A percentile compares a stretch with the other conserved stretches of the same genome.
Evolutionary conservation across 176 grass and related monocot genomes (phyloP).

Genomic region (Musa itinerans): DNA sequence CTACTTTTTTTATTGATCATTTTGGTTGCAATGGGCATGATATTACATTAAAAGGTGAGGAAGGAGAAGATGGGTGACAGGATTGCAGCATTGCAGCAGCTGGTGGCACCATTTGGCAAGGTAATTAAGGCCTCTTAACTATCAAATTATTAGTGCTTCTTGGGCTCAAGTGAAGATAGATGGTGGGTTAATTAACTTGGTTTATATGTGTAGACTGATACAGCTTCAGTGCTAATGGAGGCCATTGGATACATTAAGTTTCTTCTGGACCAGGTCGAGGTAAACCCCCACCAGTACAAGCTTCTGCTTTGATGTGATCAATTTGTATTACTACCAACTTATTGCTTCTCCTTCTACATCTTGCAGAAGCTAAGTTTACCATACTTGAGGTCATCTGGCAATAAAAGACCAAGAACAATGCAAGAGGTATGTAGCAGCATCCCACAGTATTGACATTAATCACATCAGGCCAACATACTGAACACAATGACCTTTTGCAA

Average conservation of each 20-base stretch:
- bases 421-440: slow-evolving; percentile 35
- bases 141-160: no score
- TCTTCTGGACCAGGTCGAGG: slow-evolving; percentile 95
- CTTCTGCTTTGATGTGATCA: no score
- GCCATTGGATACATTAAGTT: slow-evolving; percentile 97
- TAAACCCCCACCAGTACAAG: slow-evolving; percentile 3
- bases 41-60: slow-evolving; percentile 42
- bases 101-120: slow-evolving; percentile 94
- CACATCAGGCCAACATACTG: no score
- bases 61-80: slow-evolving; percentile 98
- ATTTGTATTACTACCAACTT: background rate
- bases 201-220: slow-evolving; percentile 57
- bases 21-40: no score
- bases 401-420: slow-evolving; percentile 53
- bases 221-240: slow-evolving; percentile 93
- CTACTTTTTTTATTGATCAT: no score
- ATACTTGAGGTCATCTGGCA: slow-evolving; percentile 58
- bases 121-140: background rate
- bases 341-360: background rate
- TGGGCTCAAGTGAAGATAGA: background rate
- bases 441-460: no score
- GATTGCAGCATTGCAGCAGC: slow-evolving; percentile 89
- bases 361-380: slow-evolving; percentile 80
- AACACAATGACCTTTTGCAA: no score
- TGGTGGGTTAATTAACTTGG: background rate